phyloP scores from a whole-genome alignment of 148 eudicot genomes.

The Polygonum aviculare region DNA sequence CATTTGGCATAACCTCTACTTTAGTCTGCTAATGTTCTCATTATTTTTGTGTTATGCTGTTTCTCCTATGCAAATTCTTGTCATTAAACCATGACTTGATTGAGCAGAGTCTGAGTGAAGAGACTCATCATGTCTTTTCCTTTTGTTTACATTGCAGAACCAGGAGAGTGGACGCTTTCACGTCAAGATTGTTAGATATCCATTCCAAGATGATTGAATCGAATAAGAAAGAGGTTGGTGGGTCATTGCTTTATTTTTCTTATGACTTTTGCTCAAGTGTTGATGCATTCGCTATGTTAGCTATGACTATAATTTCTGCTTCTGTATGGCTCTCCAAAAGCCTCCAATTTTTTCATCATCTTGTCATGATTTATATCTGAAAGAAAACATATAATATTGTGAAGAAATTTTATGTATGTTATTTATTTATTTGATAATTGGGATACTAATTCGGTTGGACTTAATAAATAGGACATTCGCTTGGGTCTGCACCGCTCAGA shows the following conservation, averaged over 20 bases:
- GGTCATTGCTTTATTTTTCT: neutral
- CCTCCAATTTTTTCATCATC: neutral
- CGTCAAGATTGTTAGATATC: slow-evolving; percentile 82
- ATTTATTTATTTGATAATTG: neutral
- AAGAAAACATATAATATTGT: neutral
- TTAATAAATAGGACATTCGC: slow-evolving; percentile 60
- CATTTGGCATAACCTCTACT: neutral
- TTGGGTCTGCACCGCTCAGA: slow-evolving; percentile 97
- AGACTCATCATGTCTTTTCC: neutral
- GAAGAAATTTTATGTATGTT: neutral
- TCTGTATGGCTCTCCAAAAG: neutral
- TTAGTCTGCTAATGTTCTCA: neutral
- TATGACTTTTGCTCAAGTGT: neutral
- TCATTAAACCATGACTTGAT: neutral
- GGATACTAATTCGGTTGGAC: neutral
- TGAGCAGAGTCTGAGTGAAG: slow-evolving; percentile 4
- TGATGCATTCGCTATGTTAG: neutral
- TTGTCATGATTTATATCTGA: neutral
- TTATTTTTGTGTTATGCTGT: neutral
- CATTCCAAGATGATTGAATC: slow-evolving; percentile 79
- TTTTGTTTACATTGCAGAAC: slow-evolving; percentile 42
- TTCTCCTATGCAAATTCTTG: neutral
- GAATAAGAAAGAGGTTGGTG: slow-evolving; percentile 71
- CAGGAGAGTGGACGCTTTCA: slow-evolving; percentile 69
- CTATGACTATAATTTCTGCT: neutral